A percentile compares a stretch with the other conserved stretches of the same genome.
Evolutionary conservation across 2,329 filamentous ascomycete species (phyloP).

Genomic region (Botryotinia convoluta): DNA sequence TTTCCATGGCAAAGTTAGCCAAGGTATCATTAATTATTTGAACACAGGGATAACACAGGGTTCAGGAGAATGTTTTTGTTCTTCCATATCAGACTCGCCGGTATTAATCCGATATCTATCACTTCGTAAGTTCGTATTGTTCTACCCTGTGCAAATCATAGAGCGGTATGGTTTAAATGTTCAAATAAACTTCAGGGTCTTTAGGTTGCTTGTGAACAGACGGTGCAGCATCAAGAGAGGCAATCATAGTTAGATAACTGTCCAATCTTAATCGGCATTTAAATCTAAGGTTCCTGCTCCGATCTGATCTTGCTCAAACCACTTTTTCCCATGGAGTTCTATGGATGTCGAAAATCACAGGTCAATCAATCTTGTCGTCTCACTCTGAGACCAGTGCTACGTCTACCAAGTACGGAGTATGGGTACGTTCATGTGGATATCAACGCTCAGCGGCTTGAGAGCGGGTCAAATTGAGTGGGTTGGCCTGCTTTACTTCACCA

Average conservation of each 20-base stretch:
- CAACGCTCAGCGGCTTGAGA: neutral
- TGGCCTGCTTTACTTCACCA: neutral
- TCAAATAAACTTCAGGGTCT: neutral
- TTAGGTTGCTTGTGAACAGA: neutral
- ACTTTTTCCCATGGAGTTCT: neutral
- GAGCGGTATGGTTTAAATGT: neutral
- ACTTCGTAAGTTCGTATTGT: neutral
- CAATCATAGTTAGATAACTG: neutral
- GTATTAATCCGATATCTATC: neutral
- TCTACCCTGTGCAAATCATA: neutral
- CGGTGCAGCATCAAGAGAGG: neutral
- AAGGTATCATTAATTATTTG: neutral
- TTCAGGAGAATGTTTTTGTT: neutral
- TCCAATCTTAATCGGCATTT: neutral
- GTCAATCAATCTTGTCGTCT: neutral
- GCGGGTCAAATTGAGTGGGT: neutral
- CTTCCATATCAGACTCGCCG: neutral
- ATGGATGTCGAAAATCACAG: neutral
- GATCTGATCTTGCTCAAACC: neutral
- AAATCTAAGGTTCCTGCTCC: neutral
- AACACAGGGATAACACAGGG: neutral
- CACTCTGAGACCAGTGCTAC: constrained; percentile 2
- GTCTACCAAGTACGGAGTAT: neutral
- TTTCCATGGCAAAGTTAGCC: neutral
- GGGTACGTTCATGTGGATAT: neutral